Evolutionary conservation across 495 filamentous ascomycete genomes (phyloP), one percentile per base, ranked within the genome.

Genomic region (Aspergillus panamensis): DNA sequence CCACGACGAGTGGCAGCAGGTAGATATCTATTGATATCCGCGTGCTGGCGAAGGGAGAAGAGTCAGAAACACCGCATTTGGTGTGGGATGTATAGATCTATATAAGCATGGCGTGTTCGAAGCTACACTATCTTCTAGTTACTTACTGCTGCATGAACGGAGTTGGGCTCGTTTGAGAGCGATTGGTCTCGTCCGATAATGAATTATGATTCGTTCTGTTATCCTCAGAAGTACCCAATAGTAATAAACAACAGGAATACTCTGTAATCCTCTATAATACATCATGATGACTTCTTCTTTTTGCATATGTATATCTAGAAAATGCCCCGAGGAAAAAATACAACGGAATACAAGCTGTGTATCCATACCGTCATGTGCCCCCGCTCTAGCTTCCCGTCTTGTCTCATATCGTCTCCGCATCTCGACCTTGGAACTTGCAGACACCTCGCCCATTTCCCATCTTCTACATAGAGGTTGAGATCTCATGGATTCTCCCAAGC

Each of bases 401-500:
- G 52, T 40, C 16, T 50, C 47, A 31, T 50, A 48, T 51, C 48
- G 39, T 40, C 48, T 62, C 58, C 58, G 62, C 49, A 50, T 59
- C 49, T 35, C 49, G 44, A 58, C 40, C 47, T 57, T 47, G 45
- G 52, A 39, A 29, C n/a, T 51, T 29, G 35, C n/a, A 45, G 19
- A 17, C 21, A 40, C 55, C 47, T 30, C 31, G 37, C 37, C 32
- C n/a, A 20, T 31, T 30, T 49, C 17, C 9, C 37, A 25, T 10
- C 39, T 33, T 48, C 40, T 51, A 6, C 35, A 39, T 45, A 51
- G 55, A 66, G 63, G 55, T 53, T 68, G 17, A 31, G 14, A 37
- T 44, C 55, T 50, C 29, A 68, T 75, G 73, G 69, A 73, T 67
- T 60, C 62, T 56, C 47, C 59, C 40, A 71, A 64, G 42, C 20